These are phyloP conservation scores for Podospora conica DNA, from an alignment of 495 filamentous ascomycete genomes.

Conservation along the genomic window DNA sequence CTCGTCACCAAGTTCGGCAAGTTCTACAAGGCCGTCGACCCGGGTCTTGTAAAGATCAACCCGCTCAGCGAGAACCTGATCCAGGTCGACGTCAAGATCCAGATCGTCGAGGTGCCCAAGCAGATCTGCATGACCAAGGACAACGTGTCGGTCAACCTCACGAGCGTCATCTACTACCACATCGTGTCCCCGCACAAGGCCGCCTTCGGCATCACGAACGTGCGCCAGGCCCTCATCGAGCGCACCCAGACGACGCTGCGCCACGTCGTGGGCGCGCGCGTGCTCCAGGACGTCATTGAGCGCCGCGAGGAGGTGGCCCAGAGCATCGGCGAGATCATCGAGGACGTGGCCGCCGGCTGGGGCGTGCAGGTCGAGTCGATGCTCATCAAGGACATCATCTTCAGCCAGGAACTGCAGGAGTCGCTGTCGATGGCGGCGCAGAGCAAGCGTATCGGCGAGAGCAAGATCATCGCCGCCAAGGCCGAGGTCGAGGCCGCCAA, in stretches of 20 bases:
- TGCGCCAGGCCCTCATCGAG: slow-evolving; percentile 90
- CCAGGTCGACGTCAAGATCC: slow-evolving; percentile 97
- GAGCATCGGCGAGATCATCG: slow-evolving; percentile 94
- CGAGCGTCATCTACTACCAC: slow-evolving; percentile 98
- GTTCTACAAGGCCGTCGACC: slow-evolving; percentile 95
- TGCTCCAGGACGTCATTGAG: slow-evolving; percentile 98
- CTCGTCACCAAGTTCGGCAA: slow-evolving; percentile 93
- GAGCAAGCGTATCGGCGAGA: slow-evolving; percentile 95
- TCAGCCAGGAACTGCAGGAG: slow-evolving; percentile 91
- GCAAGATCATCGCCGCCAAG: slow-evolving; percentile 93
- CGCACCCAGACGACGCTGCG: slow-evolving; percentile 97
- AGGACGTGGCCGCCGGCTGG: slow-evolving; percentile 90
- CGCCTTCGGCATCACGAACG: slow-evolving; percentile 93
- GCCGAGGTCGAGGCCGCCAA: slow-evolving; percentile 97
- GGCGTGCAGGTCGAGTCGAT: slow-evolving; percentile 95
- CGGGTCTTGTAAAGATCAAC: slow-evolving; percentile 96
- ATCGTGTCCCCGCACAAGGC: slow-evolving; percentile 92
- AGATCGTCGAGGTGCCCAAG: slow-evolving; percentile 93
- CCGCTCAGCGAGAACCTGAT: slow-evolving; percentile 85
- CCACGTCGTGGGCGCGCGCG: slow-evolving; percentile 92
- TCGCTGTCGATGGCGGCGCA: slow-evolving; percentile 99
- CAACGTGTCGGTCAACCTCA: slow-evolving; percentile 90
- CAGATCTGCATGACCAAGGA: slow-evolving; percentile 99
- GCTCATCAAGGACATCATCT: slow-evolving; percentile 99
- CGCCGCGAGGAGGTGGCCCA: slow-evolving; percentile 94